A percentile compares a stretch with the other conserved stretches of the same genome.
Evolutionary conservation across 163 green algal genomes (phyloP).

Genomic region (Prototheca cutis): DNA sequence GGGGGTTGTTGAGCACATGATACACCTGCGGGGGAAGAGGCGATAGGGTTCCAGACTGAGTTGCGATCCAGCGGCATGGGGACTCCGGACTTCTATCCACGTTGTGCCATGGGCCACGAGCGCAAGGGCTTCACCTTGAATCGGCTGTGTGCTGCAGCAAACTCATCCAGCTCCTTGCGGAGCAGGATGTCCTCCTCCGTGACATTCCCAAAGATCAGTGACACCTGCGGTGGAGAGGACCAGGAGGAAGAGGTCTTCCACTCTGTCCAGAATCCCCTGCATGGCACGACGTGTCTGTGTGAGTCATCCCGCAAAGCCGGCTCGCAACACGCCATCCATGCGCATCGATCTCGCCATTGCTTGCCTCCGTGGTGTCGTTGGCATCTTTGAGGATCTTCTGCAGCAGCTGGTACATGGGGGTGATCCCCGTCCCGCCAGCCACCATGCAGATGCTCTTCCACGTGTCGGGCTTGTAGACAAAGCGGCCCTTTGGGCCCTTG

Average conservation of each 20-base stretch:
- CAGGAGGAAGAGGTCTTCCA: no score
- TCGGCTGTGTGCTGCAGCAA: slow-evolving; percentile 34
- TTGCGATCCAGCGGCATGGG: no score
- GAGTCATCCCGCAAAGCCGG: no score
- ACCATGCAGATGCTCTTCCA: slow-evolving; percentile 60
- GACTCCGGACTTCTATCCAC: no score
- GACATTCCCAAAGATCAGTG: slow-evolving; percentile 85
- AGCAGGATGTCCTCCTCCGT: slow-evolving; percentile 88
- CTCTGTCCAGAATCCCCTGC: no score
- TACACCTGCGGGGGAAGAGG: slow-evolving; percentile 31
- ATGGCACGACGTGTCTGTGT: no score
- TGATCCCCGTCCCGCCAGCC: slow-evolving; percentile 88
- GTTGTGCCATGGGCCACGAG: background rate
- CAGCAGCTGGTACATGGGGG: slow-evolving; percentile 87
- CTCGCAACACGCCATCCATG: no score
- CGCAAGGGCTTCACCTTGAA: slow-evolving; percentile 44
- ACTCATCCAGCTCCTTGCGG: slow-evolving; percentile 52
- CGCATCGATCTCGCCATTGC: no score
- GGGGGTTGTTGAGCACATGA: slow-evolving; percentile 69
- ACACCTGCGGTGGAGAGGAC: no score
- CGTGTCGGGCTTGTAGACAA: slow-evolving; percentile 51
- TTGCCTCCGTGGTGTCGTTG: slow-evolving; percentile 61
- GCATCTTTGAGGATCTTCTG: slow-evolving; percentile 71
- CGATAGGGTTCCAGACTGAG: no score
- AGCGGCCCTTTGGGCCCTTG: slow-evolving; percentile 79